Percentiles rank a stretch among this genome's conserved stretches.
phyloP scores from a whole-genome alignment of 306 rosid genomes.

The Cicer cuneatum region DNA sequence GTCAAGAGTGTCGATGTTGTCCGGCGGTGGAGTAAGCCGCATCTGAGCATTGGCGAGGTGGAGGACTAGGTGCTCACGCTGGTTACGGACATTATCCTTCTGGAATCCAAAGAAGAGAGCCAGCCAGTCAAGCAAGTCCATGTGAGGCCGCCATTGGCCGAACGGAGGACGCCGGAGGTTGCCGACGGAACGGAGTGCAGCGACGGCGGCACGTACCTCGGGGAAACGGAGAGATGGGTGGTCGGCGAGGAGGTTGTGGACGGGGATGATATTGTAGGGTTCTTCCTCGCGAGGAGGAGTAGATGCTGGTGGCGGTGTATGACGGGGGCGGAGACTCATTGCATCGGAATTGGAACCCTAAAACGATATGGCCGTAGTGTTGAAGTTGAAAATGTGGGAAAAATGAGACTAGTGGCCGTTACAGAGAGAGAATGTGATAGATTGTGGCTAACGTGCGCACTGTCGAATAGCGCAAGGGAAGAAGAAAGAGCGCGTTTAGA shows the following conservation, averaged over 20 bases:
- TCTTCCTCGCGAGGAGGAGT: conserved; percentile 52
- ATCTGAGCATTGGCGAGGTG: conserved; percentile 97
- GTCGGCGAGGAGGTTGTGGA: conserved; percentile 84
- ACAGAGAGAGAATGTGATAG: conserved; percentile 29
- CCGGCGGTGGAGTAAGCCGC: conserved; percentile 93
- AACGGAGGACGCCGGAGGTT: conserved; percentile 78
- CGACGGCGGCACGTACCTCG: conserved; percentile 85
- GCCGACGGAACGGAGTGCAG: conserved; percentile 70
- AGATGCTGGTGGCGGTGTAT: conserved; percentile 7
- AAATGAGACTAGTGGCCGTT: conserved; percentile 27
- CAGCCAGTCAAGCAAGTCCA: conserved; percentile 95
- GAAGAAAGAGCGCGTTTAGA: conserved; percentile 32
- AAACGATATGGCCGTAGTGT: neutral
- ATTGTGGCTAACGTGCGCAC: conserved; percentile 43
- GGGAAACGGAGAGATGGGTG: conserved; percentile 92
- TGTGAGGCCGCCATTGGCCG: conserved; percentile 65
- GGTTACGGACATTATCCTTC: conserved; percentile 85
- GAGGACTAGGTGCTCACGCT: conserved; percentile 93
- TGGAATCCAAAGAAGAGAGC: conserved; percentile 88
- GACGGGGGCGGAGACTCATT: conserved; percentile 57
- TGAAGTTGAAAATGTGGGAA: conserved; percentile 15
- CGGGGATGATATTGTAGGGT: conserved; percentile 81
- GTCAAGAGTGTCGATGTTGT: conserved; percentile 81
- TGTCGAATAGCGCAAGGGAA: neutral
- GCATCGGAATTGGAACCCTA: conserved; percentile 49